These are phyloP conservation scores for Monilinia laxa DNA, from an alignment of 2,329 filamentous ascomycete species.

Conservation along the genomic window DNA sequence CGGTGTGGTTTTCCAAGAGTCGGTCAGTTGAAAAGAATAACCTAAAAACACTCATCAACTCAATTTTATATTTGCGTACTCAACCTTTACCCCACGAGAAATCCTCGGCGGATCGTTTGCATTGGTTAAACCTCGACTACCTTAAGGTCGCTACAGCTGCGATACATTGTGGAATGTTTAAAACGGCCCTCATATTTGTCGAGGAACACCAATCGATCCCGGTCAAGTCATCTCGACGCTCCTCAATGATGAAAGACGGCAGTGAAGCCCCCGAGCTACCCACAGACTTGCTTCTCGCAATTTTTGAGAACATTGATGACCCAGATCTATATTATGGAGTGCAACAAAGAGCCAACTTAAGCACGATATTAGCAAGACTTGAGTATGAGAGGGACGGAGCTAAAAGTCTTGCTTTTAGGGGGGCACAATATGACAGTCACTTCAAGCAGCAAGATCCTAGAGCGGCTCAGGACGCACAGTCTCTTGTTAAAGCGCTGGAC, in stretches of 20 bases:
- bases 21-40: constrained; percentile 55
- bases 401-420: constrained; percentile 86
- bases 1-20: constrained; percentile 58
- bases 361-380: constrained; percentile 74
- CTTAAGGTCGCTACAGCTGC: constrained; percentile 69
- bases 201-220: constrained; percentile 67
- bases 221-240: constrained; percentile 61
- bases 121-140: constrained; percentile 86
- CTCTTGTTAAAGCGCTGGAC: constrained; percentile 74
- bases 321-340: constrained; percentile 95
- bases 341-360: constrained; percentile 71
- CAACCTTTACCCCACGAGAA: constrained; percentile 72
- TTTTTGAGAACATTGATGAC: constrained; percentile 92
- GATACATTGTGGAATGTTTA: constrained; percentile 77
- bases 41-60: constrained; percentile 70
- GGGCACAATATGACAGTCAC: constrained; percentile 86
- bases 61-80: constrained; percentile 83
- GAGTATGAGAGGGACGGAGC: constrained; percentile 87
- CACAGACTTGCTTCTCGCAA: constrained; percentile 69
- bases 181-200: constrained; percentile 78
- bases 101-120: constrained; percentile 73
- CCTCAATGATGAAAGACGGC: constrained; percentile 55
- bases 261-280: constrained; percentile 47
- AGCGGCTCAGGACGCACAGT: constrained; percentile 60
- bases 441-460: constrained; percentile 61